phyloP scores from a whole-genome alignment of 2,329 filamentous ascomycete genomes.

The Cladophialophora psammophila region DNA sequence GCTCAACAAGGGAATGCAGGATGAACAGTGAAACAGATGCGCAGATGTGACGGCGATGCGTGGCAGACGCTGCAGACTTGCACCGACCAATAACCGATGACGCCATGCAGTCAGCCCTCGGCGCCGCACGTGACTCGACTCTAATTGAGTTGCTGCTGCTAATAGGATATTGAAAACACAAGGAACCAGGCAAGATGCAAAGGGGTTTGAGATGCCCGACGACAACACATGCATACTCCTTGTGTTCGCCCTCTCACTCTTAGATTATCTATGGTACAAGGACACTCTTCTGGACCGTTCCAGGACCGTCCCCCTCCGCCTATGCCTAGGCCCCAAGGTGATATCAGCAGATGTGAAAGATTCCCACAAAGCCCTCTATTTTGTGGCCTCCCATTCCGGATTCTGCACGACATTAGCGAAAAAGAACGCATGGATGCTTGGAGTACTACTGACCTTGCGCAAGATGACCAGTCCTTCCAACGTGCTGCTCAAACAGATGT shows the following conservation, averaged over 20 bases:
- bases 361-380: slow-evolving; percentile 39
- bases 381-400: slow-evolving; percentile 54
- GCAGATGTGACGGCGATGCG: background rate
- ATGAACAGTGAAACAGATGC: background rate
- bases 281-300: slow-evolving; percentile 9
- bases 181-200: background rate
- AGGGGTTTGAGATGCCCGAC: background rate
- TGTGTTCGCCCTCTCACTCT: background rate
- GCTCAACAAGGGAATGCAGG: slow-evolving; percentile 12
- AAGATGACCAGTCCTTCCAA: slow-evolving; percentile 95
- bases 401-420: slow-evolving; percentile 49
- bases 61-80: slow-evolving; percentile 14
- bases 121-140: background rate
- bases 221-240: background rate
- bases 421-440: background rate
- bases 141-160: background rate
- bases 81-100: slow-evolving; percentile 17
- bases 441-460: slow-evolving; percentile 77
- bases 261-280: slow-evolving; percentile 24
- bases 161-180: no score
- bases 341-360: background rate
- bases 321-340: background rate
- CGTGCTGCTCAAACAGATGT: slow-evolving; percentile 87
- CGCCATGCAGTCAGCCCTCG: slow-evolving; percentile 2
- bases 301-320: background rate